Base-by-base conservation (phyloP, 345 rosid genomes). In the Rubroshorea leprosula region DNA sequence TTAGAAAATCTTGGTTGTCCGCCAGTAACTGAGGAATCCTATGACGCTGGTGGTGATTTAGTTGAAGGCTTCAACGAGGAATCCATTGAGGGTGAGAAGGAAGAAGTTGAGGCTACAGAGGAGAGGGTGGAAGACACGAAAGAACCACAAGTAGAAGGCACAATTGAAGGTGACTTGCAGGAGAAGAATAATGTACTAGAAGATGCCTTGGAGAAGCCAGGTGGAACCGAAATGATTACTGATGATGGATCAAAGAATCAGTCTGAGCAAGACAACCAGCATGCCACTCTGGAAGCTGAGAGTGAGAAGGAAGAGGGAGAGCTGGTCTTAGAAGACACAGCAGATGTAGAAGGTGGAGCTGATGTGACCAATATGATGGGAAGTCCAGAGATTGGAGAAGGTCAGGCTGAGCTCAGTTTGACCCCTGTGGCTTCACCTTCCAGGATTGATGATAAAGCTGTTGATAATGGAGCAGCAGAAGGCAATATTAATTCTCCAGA, bases 291-390 rank as follows among this genome's bases (percentile, higher is more conserved):
- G 66, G 91, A 83, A 24, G 54, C 61, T 29, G 92, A 82, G 50
- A 72, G 76, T 12, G 99, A 93, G 66, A 85, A 69, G 67, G 99
- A 87, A 82, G 99, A 93, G 64, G 97, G 97, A 55, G 99, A 92
- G 73, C 64, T 84, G 47, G 57, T 72, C 41, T 73, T 84, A 22
- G 97, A 86, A 60, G 68, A 68, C n/a, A 58, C 76, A 21, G 94
- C 75, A 31, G 99, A 89, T 55, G 74, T 49, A 7, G 95, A 83
- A 23, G 94, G 75, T 7, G 71, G 61, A 31, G 64, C 64, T 3
- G 83, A 86, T 58, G 45, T 60, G 64, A 65, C 76, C 23, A 68
- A 62, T 62, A 50, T 70, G 57, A 63, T 57, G 23, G 85, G 72
- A 18, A 74, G 80, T 65, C 87, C 85, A 25, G 93, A 80, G 60